These are phyloP conservation scores for Gyrodon lividus DNA, from an alignment of 768 basidiomycete genomes.

Conservation along the genomic window DNA sequence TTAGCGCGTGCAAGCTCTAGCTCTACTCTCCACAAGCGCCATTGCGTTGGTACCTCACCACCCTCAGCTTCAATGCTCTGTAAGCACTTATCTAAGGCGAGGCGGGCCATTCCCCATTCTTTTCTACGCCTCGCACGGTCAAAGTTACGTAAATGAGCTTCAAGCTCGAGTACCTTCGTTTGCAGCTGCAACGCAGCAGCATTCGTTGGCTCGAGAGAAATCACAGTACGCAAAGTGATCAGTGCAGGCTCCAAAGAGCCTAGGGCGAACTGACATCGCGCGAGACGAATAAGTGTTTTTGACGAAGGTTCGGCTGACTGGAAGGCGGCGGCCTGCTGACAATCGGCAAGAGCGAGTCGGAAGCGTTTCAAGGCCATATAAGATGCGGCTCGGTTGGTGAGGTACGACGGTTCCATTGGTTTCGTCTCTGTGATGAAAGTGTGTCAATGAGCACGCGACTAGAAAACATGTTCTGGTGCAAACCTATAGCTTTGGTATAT, in stretches of 20 bases:
- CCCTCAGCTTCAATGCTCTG: conserved; percentile 75
- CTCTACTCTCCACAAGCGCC: conserved; percentile 79
- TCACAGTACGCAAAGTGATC: conserved; percentile 60
- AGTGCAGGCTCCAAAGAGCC: conserved; percentile 67
- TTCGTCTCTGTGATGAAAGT: conserved; percentile 46
- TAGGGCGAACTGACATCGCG: conserved; percentile 79
- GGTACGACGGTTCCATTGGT: conserved; percentile 67
- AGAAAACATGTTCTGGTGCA: conserved; percentile 16
- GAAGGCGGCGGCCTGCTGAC: conserved; percentile 67
- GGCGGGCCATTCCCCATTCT: conserved; percentile 75
- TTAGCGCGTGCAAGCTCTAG: conserved; percentile 69
- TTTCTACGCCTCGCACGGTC: conserved; percentile 52
- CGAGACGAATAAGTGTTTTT: conserved; percentile 81
- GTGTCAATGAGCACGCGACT: conserved; percentile 6
- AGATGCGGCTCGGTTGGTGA: conserved; percentile 85
- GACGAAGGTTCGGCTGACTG: conserved; percentile 60
- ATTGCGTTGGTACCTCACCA: conserved; percentile 71
- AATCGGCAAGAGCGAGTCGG: conserved; percentile 72
- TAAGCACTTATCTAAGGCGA: conserved; percentile 79
- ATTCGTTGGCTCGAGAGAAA: conserved; percentile 64
- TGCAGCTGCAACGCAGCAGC: conserved; percentile 57
- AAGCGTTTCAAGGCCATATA: conserved; percentile 81
- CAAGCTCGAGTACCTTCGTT: conserved; percentile 58
- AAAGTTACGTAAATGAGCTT: conserved; percentile 65
- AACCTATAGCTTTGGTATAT: conserved; percentile 77